phyloP scores from a whole-genome alignment of 768 basidiomycete species.

The Lentinula guzmanii region DNA sequence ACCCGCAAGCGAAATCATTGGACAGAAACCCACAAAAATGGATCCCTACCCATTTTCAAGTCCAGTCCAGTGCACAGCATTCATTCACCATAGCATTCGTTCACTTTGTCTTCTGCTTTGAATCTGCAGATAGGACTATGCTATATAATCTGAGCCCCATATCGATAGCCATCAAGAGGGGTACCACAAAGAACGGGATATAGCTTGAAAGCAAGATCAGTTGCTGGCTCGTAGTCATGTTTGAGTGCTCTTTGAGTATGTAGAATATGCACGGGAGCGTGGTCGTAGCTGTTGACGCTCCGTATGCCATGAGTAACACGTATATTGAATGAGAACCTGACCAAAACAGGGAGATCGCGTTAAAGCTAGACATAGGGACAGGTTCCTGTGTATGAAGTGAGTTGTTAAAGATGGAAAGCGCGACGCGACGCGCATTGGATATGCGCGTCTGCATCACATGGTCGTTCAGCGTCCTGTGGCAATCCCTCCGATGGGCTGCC shows the following conservation, averaged over 20 bases:
- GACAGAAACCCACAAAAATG: too few species aligned
- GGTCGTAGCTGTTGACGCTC: constrained; percentile 73
- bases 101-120: background rate
- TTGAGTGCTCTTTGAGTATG: constrained; percentile 37
- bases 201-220: constrained; percentile 46
- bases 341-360: background rate
- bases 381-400: background rate
- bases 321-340: constrained; percentile 50
- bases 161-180: constrained; percentile 50
- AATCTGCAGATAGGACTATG: background rate
- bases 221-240: constrained; percentile 23
- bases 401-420: too few species aligned
- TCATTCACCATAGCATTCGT: too few species aligned
- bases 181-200: constrained; percentile 55
- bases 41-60: too few species aligned
- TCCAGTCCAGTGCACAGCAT: too few species aligned
- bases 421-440: too few species aligned
- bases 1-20: too few species aligned
- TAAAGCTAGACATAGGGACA: background rate
- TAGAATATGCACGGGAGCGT: constrained; percentile 64
- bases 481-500: too few species aligned
- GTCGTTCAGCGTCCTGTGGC: too few species aligned
- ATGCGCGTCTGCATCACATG: too few species aligned
- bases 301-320: constrained; percentile 65
- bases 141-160: constrained; percentile 28